These are phyloP conservation scores for Talaromyces marneffei DNA, from an alignment of 2,329 filamentous ascomycete genomes.

Conservation along the genomic window DNA sequence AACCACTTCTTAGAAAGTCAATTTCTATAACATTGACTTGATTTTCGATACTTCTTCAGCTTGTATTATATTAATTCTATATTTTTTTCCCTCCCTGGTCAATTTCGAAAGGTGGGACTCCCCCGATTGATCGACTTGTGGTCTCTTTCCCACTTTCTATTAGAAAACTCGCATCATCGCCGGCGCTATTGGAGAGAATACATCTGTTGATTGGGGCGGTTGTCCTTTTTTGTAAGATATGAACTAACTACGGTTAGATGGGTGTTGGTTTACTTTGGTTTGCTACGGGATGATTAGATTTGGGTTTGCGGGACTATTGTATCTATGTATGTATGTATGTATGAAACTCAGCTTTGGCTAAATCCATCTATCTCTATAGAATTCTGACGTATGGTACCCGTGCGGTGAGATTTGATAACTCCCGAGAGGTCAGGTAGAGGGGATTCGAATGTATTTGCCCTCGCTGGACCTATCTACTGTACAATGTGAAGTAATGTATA, in stretches of 20 bases:
- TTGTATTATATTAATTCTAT: constrained; percentile 7
- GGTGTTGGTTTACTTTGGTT: neutral
- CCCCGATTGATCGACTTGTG: neutral
- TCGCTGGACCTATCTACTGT: no score
- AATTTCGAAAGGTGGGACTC: neutral
- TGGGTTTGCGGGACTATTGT: neutral
- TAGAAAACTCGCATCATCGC: constrained; percentile 6
- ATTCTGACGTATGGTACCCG: neutral
- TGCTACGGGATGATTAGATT: neutral
- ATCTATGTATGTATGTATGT: neutral
- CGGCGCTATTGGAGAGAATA: constrained; percentile 9
- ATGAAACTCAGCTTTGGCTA: neutral
- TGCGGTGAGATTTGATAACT: no score
- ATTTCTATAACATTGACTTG: neutral
- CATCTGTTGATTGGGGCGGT: neutral
- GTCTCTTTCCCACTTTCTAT: neutral
- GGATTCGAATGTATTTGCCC: no score
- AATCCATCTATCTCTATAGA: neutral
- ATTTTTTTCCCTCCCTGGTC: neutral
- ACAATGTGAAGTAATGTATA: neutral
- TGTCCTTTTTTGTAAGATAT: constrained; percentile 4
- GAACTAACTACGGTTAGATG: no score
- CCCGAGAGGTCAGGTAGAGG: no score
- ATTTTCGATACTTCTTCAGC: neutral
- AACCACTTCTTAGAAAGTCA: constrained; percentile 26